phyloP scores from a whole-genome alignment of 129 eudicot species.

The Erigeron canadensis region DNA sequence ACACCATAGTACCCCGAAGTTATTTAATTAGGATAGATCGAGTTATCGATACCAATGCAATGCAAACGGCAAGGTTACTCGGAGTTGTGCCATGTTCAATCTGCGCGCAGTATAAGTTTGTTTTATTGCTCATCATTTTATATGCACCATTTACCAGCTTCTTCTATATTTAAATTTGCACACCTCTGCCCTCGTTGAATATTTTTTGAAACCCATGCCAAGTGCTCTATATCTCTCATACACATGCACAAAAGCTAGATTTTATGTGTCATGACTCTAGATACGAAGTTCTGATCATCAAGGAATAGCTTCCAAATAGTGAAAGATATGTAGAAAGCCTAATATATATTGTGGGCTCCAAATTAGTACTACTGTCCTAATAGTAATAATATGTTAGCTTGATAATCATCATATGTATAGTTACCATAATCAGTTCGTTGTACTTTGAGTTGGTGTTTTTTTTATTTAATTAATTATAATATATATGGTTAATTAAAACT shows the following conservation, averaged over 20 bases:
- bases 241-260: background rate
- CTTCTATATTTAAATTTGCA: conserved; percentile 30
- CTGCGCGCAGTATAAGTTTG: conserved; percentile 1
- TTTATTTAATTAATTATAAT: no score
- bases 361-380: conserved; percentile 2
- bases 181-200: conserved; percentile 27
- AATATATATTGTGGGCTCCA: conserved; percentile 19
- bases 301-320: conserved; percentile 20
- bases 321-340: conserved; percentile 9
- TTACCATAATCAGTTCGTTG: conserved; percentile 16
- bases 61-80: no score
- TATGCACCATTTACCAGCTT: conserved; percentile 15
- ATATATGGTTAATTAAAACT: background rate
- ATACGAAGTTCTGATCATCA: conserved; percentile 18
- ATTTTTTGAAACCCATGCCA: conserved; percentile 29
- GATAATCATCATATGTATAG: conserved; percentile 3
- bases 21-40: no score
- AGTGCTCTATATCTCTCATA: conserved; percentile 14
- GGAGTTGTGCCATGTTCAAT: conserved; percentile 2
- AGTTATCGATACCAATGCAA: no score
- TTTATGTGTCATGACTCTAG: background rate
- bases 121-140: conserved; percentile 11
- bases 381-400: conserved; percentile 5
- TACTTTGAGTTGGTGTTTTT: conserved; percentile 11
- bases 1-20: no score